Evolutionary conservation across 176 grass and related monocot genomes (phyloP).

Genomic region (Triticum monococcum): DNA sequence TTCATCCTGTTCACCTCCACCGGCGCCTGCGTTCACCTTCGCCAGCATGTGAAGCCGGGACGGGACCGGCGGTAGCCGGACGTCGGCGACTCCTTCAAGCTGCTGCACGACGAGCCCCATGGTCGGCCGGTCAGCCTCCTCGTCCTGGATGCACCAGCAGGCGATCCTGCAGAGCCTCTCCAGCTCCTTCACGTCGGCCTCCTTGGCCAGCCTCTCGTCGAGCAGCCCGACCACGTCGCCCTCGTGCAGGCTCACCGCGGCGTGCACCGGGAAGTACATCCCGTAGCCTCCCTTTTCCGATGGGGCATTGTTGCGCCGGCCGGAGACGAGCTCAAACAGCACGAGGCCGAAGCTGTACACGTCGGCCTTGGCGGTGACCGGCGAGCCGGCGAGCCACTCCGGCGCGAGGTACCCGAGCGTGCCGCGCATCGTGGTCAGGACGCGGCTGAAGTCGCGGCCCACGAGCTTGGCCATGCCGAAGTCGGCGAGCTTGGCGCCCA

Average conservation of each 20-base stretch:
- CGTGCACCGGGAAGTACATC: conserved; percentile 50
- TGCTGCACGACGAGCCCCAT: conserved; percentile 59
- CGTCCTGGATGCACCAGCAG: conserved; percentile 56
- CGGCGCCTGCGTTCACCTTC: not conserved
- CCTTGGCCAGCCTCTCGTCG: conserved; percentile 39
- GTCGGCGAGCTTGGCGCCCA: conserved; percentile 41
- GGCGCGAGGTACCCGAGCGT: conserved; percentile 62
- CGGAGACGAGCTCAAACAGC: conserved; percentile 54
- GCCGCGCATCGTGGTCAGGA: conserved; percentile 59
- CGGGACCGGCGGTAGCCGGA: conserved; percentile 37
- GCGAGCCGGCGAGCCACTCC: conserved; percentile 49
- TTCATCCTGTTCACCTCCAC: not conserved
- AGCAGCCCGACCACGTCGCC: conserved; percentile 46
- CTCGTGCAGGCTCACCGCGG: conserved; percentile 27
- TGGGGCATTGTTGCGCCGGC: conserved; percentile 38
- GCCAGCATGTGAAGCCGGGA: conserved; percentile 41
- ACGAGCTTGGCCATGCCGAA: conserved; percentile 58
- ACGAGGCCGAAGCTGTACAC: conserved; percentile 57
- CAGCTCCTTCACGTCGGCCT: conserved; percentile 38
- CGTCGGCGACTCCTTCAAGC: conserved; percentile 46
- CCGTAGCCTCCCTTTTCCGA: not conserved
- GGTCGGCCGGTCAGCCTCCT: conserved; percentile 39
- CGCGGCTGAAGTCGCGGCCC: conserved; percentile 48
- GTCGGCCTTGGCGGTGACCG: conserved; percentile 55
- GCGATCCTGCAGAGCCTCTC: conserved; percentile 49